Evolutionary conservation across 345 rosid species (phyloP).

Genomic region (Melaleuca quinquenervia): DNA sequence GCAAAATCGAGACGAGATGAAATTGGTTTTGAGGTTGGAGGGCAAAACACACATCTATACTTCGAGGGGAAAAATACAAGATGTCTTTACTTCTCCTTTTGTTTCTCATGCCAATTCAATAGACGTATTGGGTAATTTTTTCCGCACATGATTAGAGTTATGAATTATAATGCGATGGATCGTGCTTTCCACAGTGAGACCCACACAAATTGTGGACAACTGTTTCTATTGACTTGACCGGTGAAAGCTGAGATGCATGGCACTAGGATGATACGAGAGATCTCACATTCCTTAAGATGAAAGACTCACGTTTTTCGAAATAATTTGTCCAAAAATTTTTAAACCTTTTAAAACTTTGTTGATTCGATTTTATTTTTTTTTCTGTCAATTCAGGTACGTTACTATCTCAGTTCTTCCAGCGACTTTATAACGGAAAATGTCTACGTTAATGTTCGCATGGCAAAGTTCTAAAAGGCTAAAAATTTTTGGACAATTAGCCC

Average conservation of each 20-base stretch:
- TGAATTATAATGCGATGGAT: accelerated
- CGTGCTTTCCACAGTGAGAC: background rate
- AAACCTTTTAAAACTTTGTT: too few species aligned
- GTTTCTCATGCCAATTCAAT: background rate
- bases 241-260: background rate
- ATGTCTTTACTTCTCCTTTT: background rate
- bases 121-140: background rate
- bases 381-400: too few species aligned
- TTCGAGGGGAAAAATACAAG: background rate
- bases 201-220: too few species aligned
- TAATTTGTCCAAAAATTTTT: too few species aligned
- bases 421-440: too few species aligned
- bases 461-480: too few species aligned
- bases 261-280: background rate
- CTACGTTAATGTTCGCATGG: too few species aligned
- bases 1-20: background rate
- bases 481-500: too few species aligned
- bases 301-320: too few species aligned
- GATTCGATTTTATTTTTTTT: too few species aligned
- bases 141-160: background rate
- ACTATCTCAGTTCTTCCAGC: too few species aligned
- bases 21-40: background rate
- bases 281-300: background rate
- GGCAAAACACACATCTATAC: background rate
- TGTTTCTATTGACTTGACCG: background rate